Conservation (phyloP, 345 rosid species). For the Populus alba region DNA sequence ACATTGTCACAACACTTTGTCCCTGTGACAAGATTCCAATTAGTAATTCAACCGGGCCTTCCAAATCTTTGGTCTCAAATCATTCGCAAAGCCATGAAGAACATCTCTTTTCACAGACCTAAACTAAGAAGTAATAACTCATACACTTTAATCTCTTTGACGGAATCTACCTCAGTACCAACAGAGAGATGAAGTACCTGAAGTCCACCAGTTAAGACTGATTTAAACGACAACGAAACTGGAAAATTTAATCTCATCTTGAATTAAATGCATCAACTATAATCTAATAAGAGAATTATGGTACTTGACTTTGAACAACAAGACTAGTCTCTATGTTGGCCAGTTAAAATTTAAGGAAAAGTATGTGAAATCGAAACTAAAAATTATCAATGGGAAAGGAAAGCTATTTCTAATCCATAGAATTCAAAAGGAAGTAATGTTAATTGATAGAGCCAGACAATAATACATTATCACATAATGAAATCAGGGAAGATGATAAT, state of each 20-base stretch:
- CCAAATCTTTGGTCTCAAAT: neutral
- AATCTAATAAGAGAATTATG: neutral
- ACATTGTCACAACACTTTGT: neutral
- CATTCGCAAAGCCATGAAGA: neutral
- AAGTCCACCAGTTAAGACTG: neutral
- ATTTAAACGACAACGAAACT: neutral
- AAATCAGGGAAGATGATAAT: neutral
- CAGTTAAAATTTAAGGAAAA: neutral
- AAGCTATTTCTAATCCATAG: neutral
- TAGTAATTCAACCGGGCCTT: neutral
- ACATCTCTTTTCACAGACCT: neutral
- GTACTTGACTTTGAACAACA: neutral
- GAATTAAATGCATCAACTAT: neutral
- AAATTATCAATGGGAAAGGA: neutral
- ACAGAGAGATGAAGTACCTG: neutral
- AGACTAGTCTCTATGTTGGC: neutral
- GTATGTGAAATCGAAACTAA: neutral
- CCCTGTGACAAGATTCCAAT: neutral
- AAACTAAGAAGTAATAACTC: neutral
- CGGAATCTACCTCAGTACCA: neutral
- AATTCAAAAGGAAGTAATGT: neutral
- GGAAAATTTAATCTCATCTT: neutral
- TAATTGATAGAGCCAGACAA: constrained; percentile 1
- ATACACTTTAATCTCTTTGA: neutral
- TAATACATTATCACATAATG: neutral